Evolutionary conservation across 352 stramenopile species (phyloP), one percentile per base, ranked within the genome.

Genomic region (Pythium phragmiticola): DNA sequence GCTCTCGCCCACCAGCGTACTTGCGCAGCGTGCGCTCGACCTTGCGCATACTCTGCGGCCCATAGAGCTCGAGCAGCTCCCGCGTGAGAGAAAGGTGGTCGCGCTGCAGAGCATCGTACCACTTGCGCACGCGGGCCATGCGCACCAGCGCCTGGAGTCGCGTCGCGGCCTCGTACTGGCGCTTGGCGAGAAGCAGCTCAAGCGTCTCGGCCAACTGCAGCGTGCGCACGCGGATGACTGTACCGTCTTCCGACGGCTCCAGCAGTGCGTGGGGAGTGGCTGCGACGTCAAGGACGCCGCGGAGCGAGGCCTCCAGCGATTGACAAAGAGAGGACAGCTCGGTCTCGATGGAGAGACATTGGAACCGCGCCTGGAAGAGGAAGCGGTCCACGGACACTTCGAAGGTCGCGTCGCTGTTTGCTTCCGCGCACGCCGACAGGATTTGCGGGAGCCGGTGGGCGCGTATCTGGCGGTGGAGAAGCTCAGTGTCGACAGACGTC

Each of bases 11-110:
- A 36, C 59, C 67, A 6, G 48, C 30, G 33, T 73, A 73, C 47
- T 73, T 73, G 39, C 42, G 67, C 11, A 73, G 51, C 16, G 67
- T 73, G 11, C 52, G 52, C 26, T 63, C 60, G 21, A 73, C 60
- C 28, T 73, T 73, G 11, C 46, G 41, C 11, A 45, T 61, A 41
- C 57, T 69, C 8, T 57, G 54, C 7, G 67, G 51, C 11, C 67
- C 67, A 46, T 73, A 73, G 13, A 73, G 47, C 30, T 57, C 42
- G 13, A 73, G 33, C 3, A 73, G 47, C 14, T 66, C 61, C 8
- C 28, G 57, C 12, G 48, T 59, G 6, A 73, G 51, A 7, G n/a
- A 45, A 13, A 45, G 52, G n/a, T 61, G 67, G 23, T 69, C 61
- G 2, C 34, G 7, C 41, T 69, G 67, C 4, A 69, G 14, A 9